Base-by-base conservation (phyloP, 106 monocot species). In the Chionographis japonica region DNA sequence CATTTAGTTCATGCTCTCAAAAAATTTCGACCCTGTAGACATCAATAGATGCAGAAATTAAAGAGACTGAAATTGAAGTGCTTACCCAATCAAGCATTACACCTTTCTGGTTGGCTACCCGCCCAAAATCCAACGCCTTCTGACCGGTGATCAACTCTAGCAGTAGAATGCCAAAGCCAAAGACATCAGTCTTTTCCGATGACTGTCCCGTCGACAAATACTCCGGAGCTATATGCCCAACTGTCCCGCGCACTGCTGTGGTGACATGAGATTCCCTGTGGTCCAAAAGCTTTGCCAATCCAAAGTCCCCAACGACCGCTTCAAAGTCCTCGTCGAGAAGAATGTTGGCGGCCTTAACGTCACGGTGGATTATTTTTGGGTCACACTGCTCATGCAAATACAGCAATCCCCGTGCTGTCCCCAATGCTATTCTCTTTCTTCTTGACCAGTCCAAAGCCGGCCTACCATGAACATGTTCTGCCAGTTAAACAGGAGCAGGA, bases 361-460 rank as follows among this genome's bases (percentile, higher is more conserved):
- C 95, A 8, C 95, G 78, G 61, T 95, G 91, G 37, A 95, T 95
- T 68, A 95, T 91, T 69, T 88, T 95, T 2, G 95, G 95, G 66
- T 95, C 91, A 56, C 95, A 95, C 62, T 95, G 95, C 78, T 95
- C 95, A 36, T 95, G 95, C 62, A 95, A 70, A 59, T 95, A 95
- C 8, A 91, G 69, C 35, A 95, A 62, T 37, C 95, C 91, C 37
- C 95, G 63, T 55, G 91, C 86, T 12, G 95, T 89, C 16, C 95
- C 95, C 65, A 95, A 67, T 43, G 92, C 92, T 74, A 92, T 92
- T 69, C 68, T 77, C 63, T 89, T 95, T 57, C 95, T 56, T 66
- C 82, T 86, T 27, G 73, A 78, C 95, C 95, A 95, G 56, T 89
- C 89, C 62, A 95, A 76, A 53, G 76, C 81, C 55, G 91, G 89